A percentile compares a stretch with the other conserved stretches of the same genome.
Conservation (phyloP, 2,329 filamentous ascomycete species). For the Chalaropsis thielavioides region DNA sequence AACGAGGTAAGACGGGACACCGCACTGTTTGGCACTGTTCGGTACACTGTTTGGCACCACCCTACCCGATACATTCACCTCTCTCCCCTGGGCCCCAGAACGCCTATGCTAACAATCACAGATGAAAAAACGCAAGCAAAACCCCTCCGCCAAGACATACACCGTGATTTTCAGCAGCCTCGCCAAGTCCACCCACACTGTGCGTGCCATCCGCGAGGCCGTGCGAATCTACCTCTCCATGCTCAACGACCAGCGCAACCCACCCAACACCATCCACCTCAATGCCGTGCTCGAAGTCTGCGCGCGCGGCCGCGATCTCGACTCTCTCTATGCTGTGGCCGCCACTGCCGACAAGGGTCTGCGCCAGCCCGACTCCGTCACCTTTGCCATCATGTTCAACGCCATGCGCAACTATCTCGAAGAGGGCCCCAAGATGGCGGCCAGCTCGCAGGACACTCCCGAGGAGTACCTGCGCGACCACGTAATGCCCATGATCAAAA, state of each 20-base stretch:
- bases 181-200: constrained; percentile 41
- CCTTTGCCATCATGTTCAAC: constrained; percentile 73
- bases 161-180: constrained; percentile 70
- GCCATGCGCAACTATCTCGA: constrained; percentile 44
- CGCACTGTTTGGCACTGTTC: background rate
- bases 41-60: background rate
- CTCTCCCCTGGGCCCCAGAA: constrained; percentile 15
- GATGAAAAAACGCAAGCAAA: constrained; percentile 90
- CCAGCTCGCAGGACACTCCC: constrained; percentile 20
- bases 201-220: constrained; percentile 51
- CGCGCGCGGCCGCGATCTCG: constrained; percentile 56
- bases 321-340: constrained; percentile 64
- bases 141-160: constrained; percentile 70
- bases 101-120: constrained; percentile 25
- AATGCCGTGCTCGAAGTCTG: constrained; percentile 84
- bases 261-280: constrained; percentile 65
- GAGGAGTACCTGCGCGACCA: constrained; percentile 9
- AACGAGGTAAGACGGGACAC: constrained; percentile 55
- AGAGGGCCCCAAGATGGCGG: constrained; percentile 13
- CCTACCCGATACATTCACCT: no score
- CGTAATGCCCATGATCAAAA: constrained; percentile 23
- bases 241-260: constrained; percentile 45
- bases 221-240: constrained; percentile 66
- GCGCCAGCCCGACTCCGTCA: constrained; percentile 49
- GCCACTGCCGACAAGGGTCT: constrained; percentile 52